A percentile compares a stretch with the other conserved stretches of the same genome.
Evolutionary conservation across 345 rosid genomes (phyloP).

Genomic region (Kernera saxatilis): DNA sequence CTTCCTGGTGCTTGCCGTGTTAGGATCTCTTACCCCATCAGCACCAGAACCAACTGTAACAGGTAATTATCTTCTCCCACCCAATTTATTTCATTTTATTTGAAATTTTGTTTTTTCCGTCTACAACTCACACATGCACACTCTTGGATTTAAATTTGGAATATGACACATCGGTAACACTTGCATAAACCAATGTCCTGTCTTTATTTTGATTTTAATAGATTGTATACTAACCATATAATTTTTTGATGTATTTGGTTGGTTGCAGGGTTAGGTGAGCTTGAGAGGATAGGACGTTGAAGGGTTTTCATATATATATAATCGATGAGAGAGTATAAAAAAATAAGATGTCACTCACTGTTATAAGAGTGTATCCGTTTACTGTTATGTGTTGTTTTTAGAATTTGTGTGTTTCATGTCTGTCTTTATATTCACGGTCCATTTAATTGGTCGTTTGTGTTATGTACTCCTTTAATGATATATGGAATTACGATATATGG

Average conservation of each 20-base stretch:
- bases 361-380: slow-evolving; percentile 2
- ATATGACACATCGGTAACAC: not conserved
- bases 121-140: not conserved
- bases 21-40: slow-evolving; percentile 54
- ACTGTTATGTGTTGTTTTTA: not conserved
- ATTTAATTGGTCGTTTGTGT: slow-evolving; percentile 11
- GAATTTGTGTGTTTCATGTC: slow-evolving; percentile 6
- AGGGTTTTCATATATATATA: not conserved
- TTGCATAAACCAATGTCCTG: not conserved
- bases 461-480: slow-evolving; percentile 7
- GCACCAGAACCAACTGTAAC: slow-evolving; percentile 44
- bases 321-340: not conserved
- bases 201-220: not conserved
- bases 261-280: slow-evolving; percentile 22
- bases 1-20: slow-evolving; percentile 50
- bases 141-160: no score
- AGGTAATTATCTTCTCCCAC: slow-evolving; percentile 28
- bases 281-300: not conserved
- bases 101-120: not conserved
- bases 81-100: not conserved
- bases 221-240: not conserved
- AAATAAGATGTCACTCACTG: slow-evolving; percentile 7
- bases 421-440: not conserved
- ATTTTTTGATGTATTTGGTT: not conserved
- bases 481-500: slow-evolving; percentile 7